Conservation (phyloP, 2,329 filamentous ascomycete genomes). For the Rutstroemia sydowiana region DNA sequence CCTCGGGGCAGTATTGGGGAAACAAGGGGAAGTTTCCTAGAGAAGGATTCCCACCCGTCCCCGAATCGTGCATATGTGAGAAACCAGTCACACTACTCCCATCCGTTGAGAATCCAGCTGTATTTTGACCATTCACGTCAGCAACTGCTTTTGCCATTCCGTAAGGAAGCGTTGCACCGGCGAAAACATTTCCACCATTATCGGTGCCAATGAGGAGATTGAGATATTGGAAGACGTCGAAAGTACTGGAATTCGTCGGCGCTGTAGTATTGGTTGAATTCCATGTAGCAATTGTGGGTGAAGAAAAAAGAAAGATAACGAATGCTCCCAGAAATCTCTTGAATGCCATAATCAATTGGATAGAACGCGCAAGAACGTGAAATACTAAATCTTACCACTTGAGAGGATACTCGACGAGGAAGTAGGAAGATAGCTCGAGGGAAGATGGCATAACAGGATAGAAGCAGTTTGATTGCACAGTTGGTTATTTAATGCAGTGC, state of each 20-base stretch:
- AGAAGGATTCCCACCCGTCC: slow-evolving; percentile 39
- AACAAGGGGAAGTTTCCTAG: slow-evolving; percentile 42
- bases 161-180: slow-evolving; percentile 46
- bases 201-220: slow-evolving; percentile 46
- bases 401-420: not conserved
- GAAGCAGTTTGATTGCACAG: not conserved
- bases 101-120: slow-evolving; percentile 40
- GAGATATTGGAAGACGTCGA: slow-evolving; percentile 30
- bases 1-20: slow-evolving; percentile 36
- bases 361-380: not conserved
- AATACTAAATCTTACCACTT: not conserved
- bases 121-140: slow-evolving; percentile 41
- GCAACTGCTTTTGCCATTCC: slow-evolving; percentile 50
- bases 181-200: slow-evolving; percentile 46
- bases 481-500: slow-evolving; percentile 1
- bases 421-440: not conserved
- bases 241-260: not conserved
- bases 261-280: not conserved
- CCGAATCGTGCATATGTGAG: slow-evolving; percentile 39
- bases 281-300: not conserved
- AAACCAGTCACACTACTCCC: slow-evolving; percentile 44
- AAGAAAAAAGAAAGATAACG: not conserved
- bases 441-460: not conserved
- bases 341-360: not conserved
- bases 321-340: not conserved